Conservation (phyloP, 352 stramenopile genomes). For the Pythium sukuiense region DNA sequence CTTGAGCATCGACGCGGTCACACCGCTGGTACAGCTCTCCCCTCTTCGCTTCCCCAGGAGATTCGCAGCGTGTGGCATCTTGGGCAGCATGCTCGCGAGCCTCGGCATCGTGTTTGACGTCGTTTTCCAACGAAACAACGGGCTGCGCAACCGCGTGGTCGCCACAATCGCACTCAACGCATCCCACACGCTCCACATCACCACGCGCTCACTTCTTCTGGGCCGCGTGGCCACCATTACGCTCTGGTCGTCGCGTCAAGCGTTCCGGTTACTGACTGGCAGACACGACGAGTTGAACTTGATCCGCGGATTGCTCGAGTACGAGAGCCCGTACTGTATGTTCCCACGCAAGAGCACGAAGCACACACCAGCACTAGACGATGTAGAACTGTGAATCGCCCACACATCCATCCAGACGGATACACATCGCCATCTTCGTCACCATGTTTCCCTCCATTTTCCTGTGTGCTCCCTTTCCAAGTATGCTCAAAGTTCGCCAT, state of each 20-base stretch:
- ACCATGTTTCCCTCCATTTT: constrained; percentile 2
- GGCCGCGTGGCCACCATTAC: constrained; percentile 16
- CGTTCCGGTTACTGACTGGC: constrained; percentile 1
- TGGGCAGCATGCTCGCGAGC: not conserved
- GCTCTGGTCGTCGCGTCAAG: constrained; percentile 17
- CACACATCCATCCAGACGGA: not conserved
- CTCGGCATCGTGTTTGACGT: constrained; percentile 8
- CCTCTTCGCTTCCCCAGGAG: constrained; percentile 1
- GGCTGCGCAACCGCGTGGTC: constrained; percentile 11
- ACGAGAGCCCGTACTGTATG: constrained; percentile 8
- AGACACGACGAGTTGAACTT: constrained; percentile 16
- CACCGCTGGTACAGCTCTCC: constrained; percentile 4
- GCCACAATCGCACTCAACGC: not conserved
- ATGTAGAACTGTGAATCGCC: not conserved
- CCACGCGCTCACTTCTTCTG: constrained; percentile 12
- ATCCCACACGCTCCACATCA: constrained; percentile 8
- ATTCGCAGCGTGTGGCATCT: constrained; percentile 2
- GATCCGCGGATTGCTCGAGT: constrained; percentile 13
- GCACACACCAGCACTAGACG: not conserved
- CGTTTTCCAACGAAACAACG: constrained; percentile 10
- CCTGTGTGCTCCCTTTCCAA: not conserved
- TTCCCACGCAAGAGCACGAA: constrained; percentile 7
- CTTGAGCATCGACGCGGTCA: constrained; percentile 18
- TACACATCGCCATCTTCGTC: not conserved
- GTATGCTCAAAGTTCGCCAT: no score